These are phyloP conservation scores for Monilinia polystroma DNA, from an alignment of 2,329 filamentous ascomycete species.

Conservation along the genomic window DNA sequence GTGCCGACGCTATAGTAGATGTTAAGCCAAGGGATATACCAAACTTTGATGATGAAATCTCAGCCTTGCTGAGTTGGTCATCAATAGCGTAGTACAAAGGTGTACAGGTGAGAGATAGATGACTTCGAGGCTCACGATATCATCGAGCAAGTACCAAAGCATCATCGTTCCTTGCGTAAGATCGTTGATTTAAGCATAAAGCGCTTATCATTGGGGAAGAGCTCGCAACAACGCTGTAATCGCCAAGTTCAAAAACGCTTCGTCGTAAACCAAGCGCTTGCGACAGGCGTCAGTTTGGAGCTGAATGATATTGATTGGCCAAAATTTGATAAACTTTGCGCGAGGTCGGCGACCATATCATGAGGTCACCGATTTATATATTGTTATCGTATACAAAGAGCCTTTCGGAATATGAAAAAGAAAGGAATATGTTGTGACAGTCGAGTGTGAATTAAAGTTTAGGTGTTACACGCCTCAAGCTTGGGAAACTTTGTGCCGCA, in stretches of 20 bases:
- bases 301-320: conserved; percentile 23
- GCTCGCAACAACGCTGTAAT: neutral
- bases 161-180: conserved; percentile 1
- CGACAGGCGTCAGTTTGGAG: conserved; percentile 14
- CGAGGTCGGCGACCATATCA: conserved; percentile 23
- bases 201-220: conserved; percentile 4
- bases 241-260: neutral
- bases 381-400: conserved; percentile 16
- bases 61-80: conserved; percentile 22
- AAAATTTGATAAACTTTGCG: conserved; percentile 13
- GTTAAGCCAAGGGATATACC: conserved; percentile 1
- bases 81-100: conserved; percentile 20
- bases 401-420: conserved; percentile 4
- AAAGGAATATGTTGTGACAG: conserved; percentile 13
- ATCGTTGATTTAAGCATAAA: conserved; percentile 14
- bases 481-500: conserved; percentile 2
- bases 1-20: conserved; percentile 9
- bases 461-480: conserved; percentile 19
- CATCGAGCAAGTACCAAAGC: conserved; percentile 6
- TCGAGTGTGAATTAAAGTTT: conserved; percentile 13
- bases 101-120: conserved; percentile 9
- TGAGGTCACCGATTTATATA: conserved; percentile 20
- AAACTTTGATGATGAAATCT: conserved; percentile 13
- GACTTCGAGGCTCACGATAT: conserved; percentile 7
- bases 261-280: conserved; percentile 18